phyloP scores from a whole-genome alignment of 495 filamentous ascomycete genomes.

The Lophiostoma macrostomum region DNA sequence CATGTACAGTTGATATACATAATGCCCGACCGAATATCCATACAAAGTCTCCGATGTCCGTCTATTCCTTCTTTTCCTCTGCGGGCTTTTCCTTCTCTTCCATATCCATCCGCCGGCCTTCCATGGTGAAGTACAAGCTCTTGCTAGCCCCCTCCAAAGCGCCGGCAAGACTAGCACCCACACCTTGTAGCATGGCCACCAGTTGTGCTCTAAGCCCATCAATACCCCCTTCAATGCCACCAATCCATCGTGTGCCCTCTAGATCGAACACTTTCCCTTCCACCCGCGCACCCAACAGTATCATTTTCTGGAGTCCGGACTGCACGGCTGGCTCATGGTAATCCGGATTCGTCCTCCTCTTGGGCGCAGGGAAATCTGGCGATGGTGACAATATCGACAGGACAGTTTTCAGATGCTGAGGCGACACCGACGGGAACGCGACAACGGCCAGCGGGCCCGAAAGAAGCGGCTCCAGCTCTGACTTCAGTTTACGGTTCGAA shows the following conservation, averaged over 20 bases:
- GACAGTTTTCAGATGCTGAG: slow-evolving; percentile 73
- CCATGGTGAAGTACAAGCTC: slow-evolving; percentile 79
- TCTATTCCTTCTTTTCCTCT: slow-evolving; percentile 28
- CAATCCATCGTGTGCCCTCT: slow-evolving; percentile 77
- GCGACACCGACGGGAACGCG: slow-evolving; percentile 78
- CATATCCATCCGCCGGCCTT: slow-evolving; percentile 70
- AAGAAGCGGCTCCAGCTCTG: slow-evolving; percentile 70
- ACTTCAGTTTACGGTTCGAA: slow-evolving; percentile 46
- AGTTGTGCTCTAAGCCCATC: slow-evolving; percentile 80
- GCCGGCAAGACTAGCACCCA: slow-evolving; percentile 68
- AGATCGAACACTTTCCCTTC: slow-evolving; percentile 79
- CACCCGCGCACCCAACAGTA: slow-evolving; percentile 80
- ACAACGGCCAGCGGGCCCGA: slow-evolving; percentile 75
- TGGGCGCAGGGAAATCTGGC: slow-evolving; percentile 71
- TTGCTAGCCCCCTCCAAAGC: slow-evolving; percentile 71
- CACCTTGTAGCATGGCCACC: slow-evolving; percentile 69
- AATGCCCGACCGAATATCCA: slow-evolving; percentile 2
- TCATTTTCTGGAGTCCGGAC: slow-evolving; percentile 76
- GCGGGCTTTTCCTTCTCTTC: slow-evolving; percentile 72
- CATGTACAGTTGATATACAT: slow-evolving; percentile 14
- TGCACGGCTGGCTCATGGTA: slow-evolving; percentile 77
- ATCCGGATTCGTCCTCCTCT: slow-evolving; percentile 66
- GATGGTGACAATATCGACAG: slow-evolving; percentile 72
- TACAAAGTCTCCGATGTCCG: slow-evolving; percentile 1
- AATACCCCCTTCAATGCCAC: slow-evolving; percentile 75